Conservation (phyloP, 1,284 basidiomycete species). For the Ganoderma sinense region DNA sequence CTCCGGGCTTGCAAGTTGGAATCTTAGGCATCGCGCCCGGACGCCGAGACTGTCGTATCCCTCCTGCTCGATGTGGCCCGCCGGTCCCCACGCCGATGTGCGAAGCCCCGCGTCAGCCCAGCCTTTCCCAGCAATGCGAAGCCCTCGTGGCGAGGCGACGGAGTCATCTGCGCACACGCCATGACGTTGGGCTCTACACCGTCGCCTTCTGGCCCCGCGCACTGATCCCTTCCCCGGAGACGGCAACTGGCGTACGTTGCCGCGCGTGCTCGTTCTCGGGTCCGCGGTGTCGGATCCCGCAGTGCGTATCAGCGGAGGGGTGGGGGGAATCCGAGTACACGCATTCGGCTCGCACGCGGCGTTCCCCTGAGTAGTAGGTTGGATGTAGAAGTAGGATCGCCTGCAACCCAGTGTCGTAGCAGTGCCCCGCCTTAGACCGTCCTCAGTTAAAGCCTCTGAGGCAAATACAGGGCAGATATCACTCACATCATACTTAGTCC, state of each 20-base stretch:
- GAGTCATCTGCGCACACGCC: slow-evolving; percentile 17
- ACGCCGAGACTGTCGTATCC: slow-evolving; percentile 1
- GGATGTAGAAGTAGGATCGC: background rate
- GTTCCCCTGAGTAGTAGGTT: background rate
- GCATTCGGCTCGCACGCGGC: background rate
- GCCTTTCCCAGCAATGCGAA: slow-evolving; percentile 13
- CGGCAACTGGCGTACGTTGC: slow-evolving; percentile 2
- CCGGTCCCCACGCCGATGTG: slow-evolving; percentile 20
- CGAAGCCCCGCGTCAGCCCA: slow-evolving; percentile 12
- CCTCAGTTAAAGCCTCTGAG: background rate
- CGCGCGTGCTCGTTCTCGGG: slow-evolving; percentile 2
- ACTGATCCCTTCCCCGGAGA: background rate
- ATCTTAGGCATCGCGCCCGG: slow-evolving; percentile 10
- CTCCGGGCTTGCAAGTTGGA: slow-evolving; percentile 5
- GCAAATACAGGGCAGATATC: background rate
- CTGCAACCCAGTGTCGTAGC: background rate
- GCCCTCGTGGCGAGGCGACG: slow-evolving; percentile 14
- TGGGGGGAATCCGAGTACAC: slow-evolving; percentile 3
- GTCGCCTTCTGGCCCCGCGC: background rate
- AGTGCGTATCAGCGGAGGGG: background rate
- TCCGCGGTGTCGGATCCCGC: slow-evolving; percentile 8
- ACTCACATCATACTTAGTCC: background rate
- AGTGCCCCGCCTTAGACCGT: background rate
- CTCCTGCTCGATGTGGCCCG: slow-evolving; percentile 15
- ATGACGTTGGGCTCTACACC: slow-evolving; percentile 16